Evolutionary conservation across 192 early-diverging fungal species (phyloP), one percentile per base, ranked within the genome.

Genomic region (Entomortierella lignicola): DNA sequence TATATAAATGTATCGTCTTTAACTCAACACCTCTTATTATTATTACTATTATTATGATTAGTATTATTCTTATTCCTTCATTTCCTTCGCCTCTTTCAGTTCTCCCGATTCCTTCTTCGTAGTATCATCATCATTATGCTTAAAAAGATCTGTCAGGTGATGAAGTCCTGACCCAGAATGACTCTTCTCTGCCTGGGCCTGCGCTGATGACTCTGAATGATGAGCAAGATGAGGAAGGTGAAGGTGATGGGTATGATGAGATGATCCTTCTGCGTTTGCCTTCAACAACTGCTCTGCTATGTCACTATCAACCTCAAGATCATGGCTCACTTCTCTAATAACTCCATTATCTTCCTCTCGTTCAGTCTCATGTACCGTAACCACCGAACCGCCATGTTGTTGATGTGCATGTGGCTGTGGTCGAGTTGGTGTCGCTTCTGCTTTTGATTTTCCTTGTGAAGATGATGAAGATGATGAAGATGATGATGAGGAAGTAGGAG

Each of bases 321-420:
- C 75, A 21, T 41, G 75, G 54, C 67, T 79, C 37, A 70, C 63
- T 18, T 29, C 54, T 57, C 75, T 56, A 7, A 79, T 56, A 7
- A 79, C 1, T 0, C 75, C 75, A 29, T 70, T 58, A 39, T 79
- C 75, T 12, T 70, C 67, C 43, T 79, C 75, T 21, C 63, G 62
- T 27, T 79, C 75, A 4, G 61, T 57, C 43, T 79, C 75, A 34
- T 70, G 67, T 21, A 66, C 31, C 43, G 43, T 47, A 17, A 64
- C 48, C 32, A 64, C 55, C 13, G 73, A 69, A 10, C 34, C 10
- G 34, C 4, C 10, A n/a, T n/a, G n/a, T 12, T 10, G 11, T 42
- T 65, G 62, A 44, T 64, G 55, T 21, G 61, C 53, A 21, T 30
- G 31, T 26, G 62, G 70, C 7, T 52, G 62, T 23, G 55, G 60